A percentile compares a stretch with the other conserved stretches of the same genome.
Evolutionary conservation across 805 yeast species (phyloP).

Genomic region (Candida bentonensis): DNA sequence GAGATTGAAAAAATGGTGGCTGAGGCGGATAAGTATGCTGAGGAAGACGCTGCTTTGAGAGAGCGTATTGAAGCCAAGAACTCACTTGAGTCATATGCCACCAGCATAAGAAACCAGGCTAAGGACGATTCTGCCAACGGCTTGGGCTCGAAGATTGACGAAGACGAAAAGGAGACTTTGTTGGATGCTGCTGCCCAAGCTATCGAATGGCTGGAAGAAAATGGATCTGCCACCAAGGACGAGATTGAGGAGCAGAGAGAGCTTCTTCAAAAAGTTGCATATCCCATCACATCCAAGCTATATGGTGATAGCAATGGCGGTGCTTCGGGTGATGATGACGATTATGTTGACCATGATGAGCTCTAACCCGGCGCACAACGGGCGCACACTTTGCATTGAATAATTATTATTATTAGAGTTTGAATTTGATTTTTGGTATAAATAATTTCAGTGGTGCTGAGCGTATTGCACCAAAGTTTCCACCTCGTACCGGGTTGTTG

Average conservation of each 20-base stretch:
- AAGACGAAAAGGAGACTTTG: conserved; percentile 82
- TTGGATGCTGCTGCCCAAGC: conserved; percentile 79
- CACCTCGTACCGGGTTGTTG: conserved; percentile 54
- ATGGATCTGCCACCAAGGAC: conserved; percentile 79
- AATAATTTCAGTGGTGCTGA: too few species aligned
- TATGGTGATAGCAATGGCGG: conserved; percentile 32
- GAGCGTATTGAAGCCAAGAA: conserved; percentile 81
- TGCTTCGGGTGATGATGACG: conserved; percentile 34
- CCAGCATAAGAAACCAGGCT: conserved; percentile 61
- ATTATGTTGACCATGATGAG: conserved; percentile 16
- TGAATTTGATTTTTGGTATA: not conserved
- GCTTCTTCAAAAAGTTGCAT: conserved; percentile 64
- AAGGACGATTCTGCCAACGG: conserved; percentile 29
- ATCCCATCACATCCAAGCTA: conserved; percentile 84
- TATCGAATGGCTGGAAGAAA: conserved; percentile 77
- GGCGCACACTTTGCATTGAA: not conserved
- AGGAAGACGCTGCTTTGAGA: conserved; percentile 75
- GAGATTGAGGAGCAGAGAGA: conserved; percentile 89
- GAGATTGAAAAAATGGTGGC: conserved; percentile 96
- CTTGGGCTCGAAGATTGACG: conserved; percentile 68
- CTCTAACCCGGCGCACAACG: not conserved
- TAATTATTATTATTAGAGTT: too few species aligned
- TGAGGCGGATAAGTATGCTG: conserved; percentile 90
- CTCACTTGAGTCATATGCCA: conserved; percentile 77
- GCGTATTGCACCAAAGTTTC: conserved; percentile 59